A percentile compares a stretch with the other conserved stretches of the same genome.
These are phyloP conservation scores for Ceratocystis eucalypticola DNA, from an alignment of 2,329 filamentous ascomycete species.

Conservation along the genomic window DNA sequence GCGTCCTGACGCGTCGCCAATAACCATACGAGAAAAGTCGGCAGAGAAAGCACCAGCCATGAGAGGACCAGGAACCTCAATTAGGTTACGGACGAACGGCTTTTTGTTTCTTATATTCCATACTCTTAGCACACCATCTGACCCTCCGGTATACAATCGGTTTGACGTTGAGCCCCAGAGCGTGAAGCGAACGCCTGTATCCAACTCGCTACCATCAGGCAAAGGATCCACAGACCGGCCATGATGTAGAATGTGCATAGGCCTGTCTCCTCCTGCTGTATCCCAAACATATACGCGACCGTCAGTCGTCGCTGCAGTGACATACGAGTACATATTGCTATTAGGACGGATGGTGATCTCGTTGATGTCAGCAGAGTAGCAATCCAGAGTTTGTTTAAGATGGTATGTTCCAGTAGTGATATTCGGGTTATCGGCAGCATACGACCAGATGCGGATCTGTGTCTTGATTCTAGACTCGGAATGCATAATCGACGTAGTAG, in stretches of 20 bases:
- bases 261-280: slow-evolving; percentile 39
- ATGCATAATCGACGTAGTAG: slow-evolving; percentile 32
- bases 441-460: slow-evolving; percentile 37
- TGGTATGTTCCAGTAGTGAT: slow-evolving; percentile 22
- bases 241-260: slow-evolving; percentile 43
- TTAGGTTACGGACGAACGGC: slow-evolving; percentile 36
- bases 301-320: slow-evolving; percentile 49
- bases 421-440: background rate
- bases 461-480: slow-evolving; percentile 36
- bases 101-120: slow-evolving; percentile 41
- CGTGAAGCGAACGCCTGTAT: slow-evolving; percentile 50
- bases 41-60: slow-evolving; percentile 46
- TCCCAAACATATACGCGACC: slow-evolving; percentile 52
- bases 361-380: slow-evolving; percentile 47
- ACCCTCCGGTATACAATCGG: slow-evolving; percentile 49
- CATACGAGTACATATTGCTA: slow-evolving; percentile 35
- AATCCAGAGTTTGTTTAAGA: slow-evolving; percentile 44
- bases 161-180: slow-evolving; percentile 45
- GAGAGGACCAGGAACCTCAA: slow-evolving; percentile 43
- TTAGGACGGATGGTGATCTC: slow-evolving; percentile 48
- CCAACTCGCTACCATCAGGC: slow-evolving; percentile 38
- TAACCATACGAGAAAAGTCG: slow-evolving; percentile 39
- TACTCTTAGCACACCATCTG: slow-evolving; percentile 48
- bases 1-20: slow-evolving; percentile 49
- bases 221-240: slow-evolving; percentile 33